A percentile compares a stretch with the other conserved stretches of the same genome.
These are phyloP conservation scores for Triticum aestivum DNA, from an alignment of 176 grass and related monocot genomes.

Conservation along the genomic window DNA sequence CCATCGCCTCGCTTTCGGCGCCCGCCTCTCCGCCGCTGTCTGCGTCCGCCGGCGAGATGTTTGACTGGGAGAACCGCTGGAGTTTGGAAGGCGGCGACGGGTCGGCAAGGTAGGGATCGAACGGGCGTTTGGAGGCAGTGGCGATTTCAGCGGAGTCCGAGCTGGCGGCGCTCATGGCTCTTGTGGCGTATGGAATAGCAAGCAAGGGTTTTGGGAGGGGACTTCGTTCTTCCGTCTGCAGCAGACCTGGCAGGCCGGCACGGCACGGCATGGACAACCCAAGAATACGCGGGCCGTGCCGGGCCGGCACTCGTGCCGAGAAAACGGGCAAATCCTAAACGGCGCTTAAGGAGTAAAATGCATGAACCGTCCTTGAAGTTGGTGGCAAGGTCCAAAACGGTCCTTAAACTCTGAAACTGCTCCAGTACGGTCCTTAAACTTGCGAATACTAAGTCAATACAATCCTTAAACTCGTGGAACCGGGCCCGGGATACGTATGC, in stretches of 20 bases:
- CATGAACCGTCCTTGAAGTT: too few species aligned
- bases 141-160: neutral
- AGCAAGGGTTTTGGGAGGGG: constrained; percentile 31
- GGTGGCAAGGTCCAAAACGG: too few species aligned
- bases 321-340: too few species aligned
- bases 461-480: too few species aligned
- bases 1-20: constrained; percentile 28
- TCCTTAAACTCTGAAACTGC: too few species aligned
- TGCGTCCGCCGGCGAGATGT: constrained; percentile 1
- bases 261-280: too few species aligned
- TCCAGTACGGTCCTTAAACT: too few species aligned
- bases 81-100: constrained; percentile 29
- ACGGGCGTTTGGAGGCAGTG: constrained; percentile 24
- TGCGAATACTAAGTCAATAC: too few species aligned
- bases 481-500: too few species aligned
- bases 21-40: neutral
- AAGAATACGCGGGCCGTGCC: too few species aligned
- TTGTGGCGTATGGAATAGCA: neutral
- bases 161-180: constrained; percentile 40
- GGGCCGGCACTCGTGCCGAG: too few species aligned
- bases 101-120: constrained; percentile 1
- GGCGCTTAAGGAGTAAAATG: too few species aligned
- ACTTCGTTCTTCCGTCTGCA: neutral
- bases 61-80: constrained; percentile 25
- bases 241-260: neutral